Base-by-base conservation (phyloP, 2,329 filamentous ascomycete species). In the Salinomyces thailandicus region DNA sequence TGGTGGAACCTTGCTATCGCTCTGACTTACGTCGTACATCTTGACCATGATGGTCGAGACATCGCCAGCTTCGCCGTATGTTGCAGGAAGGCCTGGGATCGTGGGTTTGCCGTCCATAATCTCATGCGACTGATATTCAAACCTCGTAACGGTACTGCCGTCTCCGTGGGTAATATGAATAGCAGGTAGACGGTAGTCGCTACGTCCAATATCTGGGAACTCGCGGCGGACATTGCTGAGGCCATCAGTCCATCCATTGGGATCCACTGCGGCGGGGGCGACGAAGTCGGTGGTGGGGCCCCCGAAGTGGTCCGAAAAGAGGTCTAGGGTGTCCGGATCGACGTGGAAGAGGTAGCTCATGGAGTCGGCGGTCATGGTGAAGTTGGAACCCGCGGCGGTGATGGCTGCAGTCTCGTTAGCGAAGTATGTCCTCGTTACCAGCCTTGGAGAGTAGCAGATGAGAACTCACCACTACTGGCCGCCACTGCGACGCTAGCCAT, bases 291-390 rank as follows among this genome's bases (percentile, higher is more conserved):
- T 66, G 3, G 69, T 62, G 1, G 62, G 64, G 9, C 67, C 73
- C 28, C 76, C 77, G 44, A 76, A 80, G 49, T 79, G 75, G 46
- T 79, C 74, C 0, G 70, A 67, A 12, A 73, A 53, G 24, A 80
- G 62, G 37, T 80, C 75, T 3, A 71, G 67, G 0, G 68, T 72
- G 6, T 50, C 51, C 3, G 66, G 57, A 43, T 79, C 71, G 30
- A 78, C 73, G 43, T 79, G 76, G 52, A 80, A 78, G 29, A 72
- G 70, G 48, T 80, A 79, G 1, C 75, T 77, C 18, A 76, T 62
- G 43, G 64, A 62, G 31, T 69, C 58, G 17, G 71, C 73, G 18
- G 72, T 72, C 31, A 79, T 60, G 2, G 71, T 65, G 44, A 79
- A 79, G 12, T 67, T 68, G 3, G 61, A 68, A 7, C 71, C 72